Conservation (phyloP, 1,284 basidiomycete species). For the Cutaneotrichosporon sp. region DNA sequence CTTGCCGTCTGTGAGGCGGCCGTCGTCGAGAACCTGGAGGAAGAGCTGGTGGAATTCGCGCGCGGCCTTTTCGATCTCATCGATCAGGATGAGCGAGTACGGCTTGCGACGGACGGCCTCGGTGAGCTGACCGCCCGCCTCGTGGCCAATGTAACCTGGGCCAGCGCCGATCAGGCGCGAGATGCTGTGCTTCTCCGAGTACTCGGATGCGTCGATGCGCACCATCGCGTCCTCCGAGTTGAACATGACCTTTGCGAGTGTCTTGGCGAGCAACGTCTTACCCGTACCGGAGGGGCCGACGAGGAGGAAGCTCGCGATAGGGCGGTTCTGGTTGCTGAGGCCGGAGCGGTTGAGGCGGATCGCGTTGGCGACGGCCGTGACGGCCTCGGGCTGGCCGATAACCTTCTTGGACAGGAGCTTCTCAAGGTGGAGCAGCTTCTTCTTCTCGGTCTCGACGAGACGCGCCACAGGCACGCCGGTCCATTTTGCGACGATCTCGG, state of each 20-base stretch:
- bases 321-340: slow-evolving; percentile 58
- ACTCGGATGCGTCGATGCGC: slow-evolving; percentile 59
- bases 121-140: slow-evolving; percentile 59
- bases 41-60: slow-evolving; percentile 61
- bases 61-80: slow-evolving; percentile 59
- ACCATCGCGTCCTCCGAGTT: slow-evolving; percentile 60
- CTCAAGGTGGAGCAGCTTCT: slow-evolving; percentile 58
- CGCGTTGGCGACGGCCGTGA: slow-evolving; percentile 60
- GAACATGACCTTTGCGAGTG: slow-evolving; percentile 58
- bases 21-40: slow-evolving; percentile 61
- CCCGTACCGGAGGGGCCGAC: slow-evolving; percentile 58
- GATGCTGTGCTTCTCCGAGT: slow-evolving; percentile 59
- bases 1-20: slow-evolving; percentile 56
- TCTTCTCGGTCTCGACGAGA: slow-evolving; percentile 51
- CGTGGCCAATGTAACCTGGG: slow-evolving; percentile 61
- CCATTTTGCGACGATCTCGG: slow-evolving; percentile 60
- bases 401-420: slow-evolving; percentile 56
- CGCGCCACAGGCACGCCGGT: slow-evolving; percentile 51
- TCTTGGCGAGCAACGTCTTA: slow-evolving; percentile 60
- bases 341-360: slow-evolving; percentile 61
- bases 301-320: slow-evolving; percentile 59
- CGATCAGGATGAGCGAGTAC: slow-evolving; percentile 54
- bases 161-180: slow-evolving; percentile 59
- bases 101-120: slow-evolving; percentile 56
- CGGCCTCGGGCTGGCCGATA: slow-evolving; percentile 60